Percentiles rank a stretch among this genome's conserved stretches.
Conservation (phyloP, 768 basidiomycete species). For the Serpula lacrymans region DNA sequence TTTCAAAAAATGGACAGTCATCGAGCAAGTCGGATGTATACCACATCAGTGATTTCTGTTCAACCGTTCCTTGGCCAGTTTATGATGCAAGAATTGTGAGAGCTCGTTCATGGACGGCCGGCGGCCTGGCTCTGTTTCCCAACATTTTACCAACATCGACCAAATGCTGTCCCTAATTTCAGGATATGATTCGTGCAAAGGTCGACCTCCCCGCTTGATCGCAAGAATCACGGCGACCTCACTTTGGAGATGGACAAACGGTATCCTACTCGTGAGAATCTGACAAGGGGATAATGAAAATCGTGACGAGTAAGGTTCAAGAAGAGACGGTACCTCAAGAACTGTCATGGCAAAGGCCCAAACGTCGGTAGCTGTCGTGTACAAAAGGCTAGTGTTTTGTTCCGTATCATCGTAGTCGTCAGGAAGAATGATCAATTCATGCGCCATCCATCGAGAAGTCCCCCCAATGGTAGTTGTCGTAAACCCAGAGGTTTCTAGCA, state of each 20-base stretch:
- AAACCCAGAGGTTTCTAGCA: slow-evolving; percentile 33
- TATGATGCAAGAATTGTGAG: too few species aligned
- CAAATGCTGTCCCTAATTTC: slow-evolving; percentile 1
- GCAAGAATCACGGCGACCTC: not conserved
- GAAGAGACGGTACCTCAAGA: slow-evolving; percentile 27
- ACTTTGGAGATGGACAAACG: slow-evolving; percentile 2
- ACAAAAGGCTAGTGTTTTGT: slow-evolving; percentile 10
- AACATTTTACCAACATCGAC: not conserved
- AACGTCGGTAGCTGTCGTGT: slow-evolving; percentile 28
- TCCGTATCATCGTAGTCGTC: slow-evolving; percentile 11
- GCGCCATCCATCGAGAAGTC: slow-evolving; percentile 39
- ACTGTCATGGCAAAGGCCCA: slow-evolving; percentile 37
- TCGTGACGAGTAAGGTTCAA: not conserved
- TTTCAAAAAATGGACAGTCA: too few species aligned
- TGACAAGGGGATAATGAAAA: not conserved
- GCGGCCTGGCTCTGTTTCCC: not conserved
- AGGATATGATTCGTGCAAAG: not conserved
- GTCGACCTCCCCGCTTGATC: not conserved
- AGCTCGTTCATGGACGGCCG: not conserved
- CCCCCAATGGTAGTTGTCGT: slow-evolving; percentile 31
- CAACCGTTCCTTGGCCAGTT: too few species aligned
- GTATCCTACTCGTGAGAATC: slow-evolving; percentile 9
- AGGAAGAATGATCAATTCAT: slow-evolving; percentile 25
- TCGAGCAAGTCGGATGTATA: too few species aligned
- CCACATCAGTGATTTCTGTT: too few species aligned